Conservation (phyloP, 345 rosid genomes). For the Kernera saxatilis region DNA sequence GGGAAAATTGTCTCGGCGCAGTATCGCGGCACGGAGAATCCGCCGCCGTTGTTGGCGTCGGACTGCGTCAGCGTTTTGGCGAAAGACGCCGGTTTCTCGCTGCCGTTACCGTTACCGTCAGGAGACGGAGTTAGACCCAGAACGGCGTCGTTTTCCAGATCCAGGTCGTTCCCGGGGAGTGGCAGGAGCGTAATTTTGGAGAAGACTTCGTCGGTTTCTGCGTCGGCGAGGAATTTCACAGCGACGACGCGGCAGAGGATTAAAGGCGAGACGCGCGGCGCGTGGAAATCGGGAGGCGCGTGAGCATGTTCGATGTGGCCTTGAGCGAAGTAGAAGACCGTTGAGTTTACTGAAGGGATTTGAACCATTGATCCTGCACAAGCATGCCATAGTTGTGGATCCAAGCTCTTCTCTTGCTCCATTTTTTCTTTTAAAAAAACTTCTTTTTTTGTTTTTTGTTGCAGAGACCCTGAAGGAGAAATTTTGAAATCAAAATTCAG, state of each 20-base stretch:
- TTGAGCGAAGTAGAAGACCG: constrained; percentile 79
- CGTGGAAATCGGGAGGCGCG: constrained; percentile 51
- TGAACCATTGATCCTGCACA: constrained; percentile 96
- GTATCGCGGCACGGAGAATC: constrained; percentile 93
- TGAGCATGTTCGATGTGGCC: constrained; percentile 84
- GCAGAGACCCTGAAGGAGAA: neutral
- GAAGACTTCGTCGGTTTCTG: constrained; percentile 79
- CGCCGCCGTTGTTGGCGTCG: constrained; percentile 98
- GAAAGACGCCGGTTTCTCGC: constrained; percentile 70
- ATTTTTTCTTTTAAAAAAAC: neutral
- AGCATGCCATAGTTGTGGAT: constrained; percentile 96
- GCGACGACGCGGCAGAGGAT: constrained; percentile 60
- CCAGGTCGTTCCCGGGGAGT: constrained; percentile 26
- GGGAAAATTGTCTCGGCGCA: constrained; percentile 98
- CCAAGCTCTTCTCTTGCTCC: constrained; percentile 60
- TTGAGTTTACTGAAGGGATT: constrained; percentile 66
- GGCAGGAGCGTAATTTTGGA: constrained; percentile 64
- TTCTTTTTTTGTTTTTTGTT: neutral
- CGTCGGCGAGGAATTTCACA: constrained; percentile 74
- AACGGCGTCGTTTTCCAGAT: constrained; percentile 34
- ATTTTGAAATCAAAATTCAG: neutral
- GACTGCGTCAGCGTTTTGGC: constrained; percentile 93
- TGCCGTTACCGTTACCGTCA: constrained; percentile 21
- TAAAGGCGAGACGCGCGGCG: constrained; percentile 47
- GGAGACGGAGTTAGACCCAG: neutral